These are phyloP conservation scores for Calonectria henricotiae DNA, from an alignment of 2,329 filamentous ascomycete species.

Conservation along the genomic window DNA sequence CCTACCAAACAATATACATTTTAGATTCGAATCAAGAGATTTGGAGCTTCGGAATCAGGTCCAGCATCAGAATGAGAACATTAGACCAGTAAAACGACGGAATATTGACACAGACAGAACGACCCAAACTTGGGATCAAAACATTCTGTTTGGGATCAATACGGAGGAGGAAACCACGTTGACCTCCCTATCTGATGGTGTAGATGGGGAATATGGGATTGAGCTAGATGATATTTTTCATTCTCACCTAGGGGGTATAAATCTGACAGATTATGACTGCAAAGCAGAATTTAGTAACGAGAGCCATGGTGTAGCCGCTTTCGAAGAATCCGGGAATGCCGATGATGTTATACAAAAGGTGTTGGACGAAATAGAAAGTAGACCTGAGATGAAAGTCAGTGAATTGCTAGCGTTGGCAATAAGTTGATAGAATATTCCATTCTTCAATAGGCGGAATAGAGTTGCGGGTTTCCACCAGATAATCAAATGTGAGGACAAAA, in stretches of 20 bases:
- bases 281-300: not conserved
- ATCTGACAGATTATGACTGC: not conserved
- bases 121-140: not conserved
- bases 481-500: too few species aligned
- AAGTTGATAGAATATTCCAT: not conserved
- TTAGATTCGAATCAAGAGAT: not conserved
- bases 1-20: not conserved
- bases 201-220: not conserved
- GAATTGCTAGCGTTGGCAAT: not conserved
- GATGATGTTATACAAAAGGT: not conserved
- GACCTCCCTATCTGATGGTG: not conserved
- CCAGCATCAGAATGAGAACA: not conserved
- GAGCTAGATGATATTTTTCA: not conserved
- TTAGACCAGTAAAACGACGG: slow-evolving; percentile 2
- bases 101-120: not conserved
- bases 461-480: too few species aligned
- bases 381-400: not conserved
- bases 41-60: not conserved
- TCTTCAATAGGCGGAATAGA: too few species aligned
- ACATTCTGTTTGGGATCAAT: not conserved
- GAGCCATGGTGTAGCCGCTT: too few species aligned
- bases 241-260: not conserved
- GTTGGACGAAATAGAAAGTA: not conserved
- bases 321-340: not conserved
- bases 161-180: not conserved